Conservation (phyloP, 306 rosid species). For the Medicago truncatula region DNA sequence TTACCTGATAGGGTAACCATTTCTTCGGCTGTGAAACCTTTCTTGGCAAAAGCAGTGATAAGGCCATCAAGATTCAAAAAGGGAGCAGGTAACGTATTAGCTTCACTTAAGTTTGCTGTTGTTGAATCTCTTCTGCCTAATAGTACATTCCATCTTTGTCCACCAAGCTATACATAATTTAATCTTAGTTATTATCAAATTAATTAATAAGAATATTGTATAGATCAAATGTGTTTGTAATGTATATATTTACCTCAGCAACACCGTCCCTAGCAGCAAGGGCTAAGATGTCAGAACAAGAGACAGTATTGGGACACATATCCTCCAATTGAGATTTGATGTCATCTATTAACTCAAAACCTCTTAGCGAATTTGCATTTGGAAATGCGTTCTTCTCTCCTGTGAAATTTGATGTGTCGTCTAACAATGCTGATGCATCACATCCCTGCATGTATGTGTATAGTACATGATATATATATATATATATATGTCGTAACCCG, state of each 20-base stretch:
- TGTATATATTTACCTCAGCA: conserved; percentile 39
- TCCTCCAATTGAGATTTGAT: conserved; percentile 48
- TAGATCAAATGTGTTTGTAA: too few species aligned
- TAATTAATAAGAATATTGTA: background rate
- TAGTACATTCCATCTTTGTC: conserved; percentile 48
- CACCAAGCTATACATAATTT: conserved; percentile 39
- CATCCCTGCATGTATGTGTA: conserved; percentile 52
- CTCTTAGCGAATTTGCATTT: conserved; percentile 50
- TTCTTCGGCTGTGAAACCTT: conserved; percentile 43
- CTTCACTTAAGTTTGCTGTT: conserved; percentile 47
- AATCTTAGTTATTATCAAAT: background rate
- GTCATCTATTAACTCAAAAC: conserved; percentile 55
- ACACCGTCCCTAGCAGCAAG: conserved; percentile 59
- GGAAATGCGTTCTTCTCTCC: conserved; percentile 57
- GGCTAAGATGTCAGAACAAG: conserved; percentile 62
- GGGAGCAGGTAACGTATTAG: conserved; percentile 59
- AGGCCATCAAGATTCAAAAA: conserved; percentile 47
- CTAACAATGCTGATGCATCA: conserved; percentile 62
- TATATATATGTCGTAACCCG: too few species aligned
- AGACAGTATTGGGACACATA: conserved; percentile 49
- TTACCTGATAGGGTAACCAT: conserved; percentile 61
- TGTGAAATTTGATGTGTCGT: conserved; percentile 43
- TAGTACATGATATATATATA: too few species aligned
- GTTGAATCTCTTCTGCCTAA: conserved; percentile 66
- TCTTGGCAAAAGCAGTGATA: conserved; percentile 45